Percentiles rank a stretch among this genome's conserved stretches.
phyloP scores from a whole-genome alignment of 306 rosid genomes.

The Cicer bijugum region DNA sequence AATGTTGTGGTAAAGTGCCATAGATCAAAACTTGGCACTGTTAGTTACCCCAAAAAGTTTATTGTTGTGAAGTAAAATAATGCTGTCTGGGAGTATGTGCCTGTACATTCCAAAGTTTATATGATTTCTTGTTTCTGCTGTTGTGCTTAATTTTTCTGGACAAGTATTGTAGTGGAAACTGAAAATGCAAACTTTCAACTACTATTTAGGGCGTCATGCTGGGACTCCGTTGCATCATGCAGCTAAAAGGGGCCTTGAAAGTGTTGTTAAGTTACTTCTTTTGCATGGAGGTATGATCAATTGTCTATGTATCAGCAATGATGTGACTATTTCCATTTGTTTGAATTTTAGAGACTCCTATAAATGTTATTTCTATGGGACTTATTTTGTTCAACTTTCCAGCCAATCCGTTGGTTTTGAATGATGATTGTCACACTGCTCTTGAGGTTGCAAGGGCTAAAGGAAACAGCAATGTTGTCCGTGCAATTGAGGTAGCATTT shows the following conservation, averaged over 20 bases:
- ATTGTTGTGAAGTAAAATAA: background rate
- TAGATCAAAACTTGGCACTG: background rate
- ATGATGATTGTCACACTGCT: slow-evolving; percentile 94
- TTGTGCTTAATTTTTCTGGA: slow-evolving; percentile 1
- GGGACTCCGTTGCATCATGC: slow-evolving; percentile 99
- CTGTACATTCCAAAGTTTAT: slow-evolving; percentile 33
- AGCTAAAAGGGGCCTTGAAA: slow-evolving; percentile 85
- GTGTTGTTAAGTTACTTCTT: slow-evolving; percentile 78
- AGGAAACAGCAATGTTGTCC: slow-evolving; percentile 77
- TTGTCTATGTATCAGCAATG: slow-evolving; percentile 17
- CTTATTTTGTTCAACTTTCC: slow-evolving; percentile 45
- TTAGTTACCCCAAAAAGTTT: background rate
- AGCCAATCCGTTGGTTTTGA: slow-evolving; percentile 84
- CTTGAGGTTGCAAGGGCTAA: slow-evolving; percentile 90
- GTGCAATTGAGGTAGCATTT: slow-evolving; percentile 77
- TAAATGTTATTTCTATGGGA: slow-evolving; percentile 35
- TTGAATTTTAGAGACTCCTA: slow-evolving; percentile 34
- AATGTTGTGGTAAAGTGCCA: background rate
- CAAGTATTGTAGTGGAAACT: slow-evolving; percentile 15
- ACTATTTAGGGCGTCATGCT: slow-evolving; percentile 67
- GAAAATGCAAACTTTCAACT: slow-evolving; percentile 36
- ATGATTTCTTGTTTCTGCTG: slow-evolving; percentile 36
- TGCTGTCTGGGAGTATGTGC: slow-evolving; percentile 1
- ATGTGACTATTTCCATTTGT: background rate
- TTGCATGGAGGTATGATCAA: slow-evolving; percentile 69